Evolutionary conservation across 306 rosid genomes (phyloP).

Genomic region (Hylodesmum podocarpum): DNA sequence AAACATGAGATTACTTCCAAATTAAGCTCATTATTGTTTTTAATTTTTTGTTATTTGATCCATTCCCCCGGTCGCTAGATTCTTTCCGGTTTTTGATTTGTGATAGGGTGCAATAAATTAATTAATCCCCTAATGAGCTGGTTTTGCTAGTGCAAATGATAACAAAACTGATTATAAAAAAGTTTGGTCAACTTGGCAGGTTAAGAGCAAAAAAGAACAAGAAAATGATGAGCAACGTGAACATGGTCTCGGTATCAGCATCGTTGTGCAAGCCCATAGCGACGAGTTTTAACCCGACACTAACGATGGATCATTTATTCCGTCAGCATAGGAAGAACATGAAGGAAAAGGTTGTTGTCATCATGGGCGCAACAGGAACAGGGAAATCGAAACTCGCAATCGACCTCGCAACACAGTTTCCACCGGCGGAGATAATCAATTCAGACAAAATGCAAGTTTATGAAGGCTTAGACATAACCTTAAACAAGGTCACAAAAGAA

Average conservation of each 20-base stretch:
- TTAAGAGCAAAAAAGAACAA: not conserved
- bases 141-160: slow-evolving; percentile 15
- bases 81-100: slow-evolving; percentile 10
- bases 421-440: slow-evolving; percentile 60
- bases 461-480: slow-evolving; percentile 59
- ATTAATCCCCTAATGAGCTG: slow-evolving; percentile 36
- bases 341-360: slow-evolving; percentile 61
- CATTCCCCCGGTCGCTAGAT: slow-evolving; percentile 15
- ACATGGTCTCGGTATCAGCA: slow-evolving; percentile 20
- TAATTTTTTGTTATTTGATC: not conserved
- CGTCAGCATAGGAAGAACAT: slow-evolving; percentile 52
- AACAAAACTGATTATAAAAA: not conserved
- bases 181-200: slow-evolving; percentile 46
- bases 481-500: slow-evolving; percentile 63
- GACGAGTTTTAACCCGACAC: slow-evolving; percentile 38
- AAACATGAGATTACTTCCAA: not conserved
- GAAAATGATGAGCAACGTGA: slow-evolving; percentile 24
- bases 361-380: slow-evolving; percentile 81
- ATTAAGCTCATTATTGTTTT: not conserved
- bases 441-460: slow-evolving; percentile 83
- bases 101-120: not conserved
- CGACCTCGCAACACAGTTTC: slow-evolving; percentile 55
- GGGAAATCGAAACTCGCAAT: slow-evolving; percentile 76
- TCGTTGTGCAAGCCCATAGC: slow-evolving; percentile 45
- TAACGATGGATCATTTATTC: slow-evolving; percentile 45